Base-by-base conservation (phyloP, 2,329 filamentous ascomycete genomes). In the Sporothrix pallida region DNA sequence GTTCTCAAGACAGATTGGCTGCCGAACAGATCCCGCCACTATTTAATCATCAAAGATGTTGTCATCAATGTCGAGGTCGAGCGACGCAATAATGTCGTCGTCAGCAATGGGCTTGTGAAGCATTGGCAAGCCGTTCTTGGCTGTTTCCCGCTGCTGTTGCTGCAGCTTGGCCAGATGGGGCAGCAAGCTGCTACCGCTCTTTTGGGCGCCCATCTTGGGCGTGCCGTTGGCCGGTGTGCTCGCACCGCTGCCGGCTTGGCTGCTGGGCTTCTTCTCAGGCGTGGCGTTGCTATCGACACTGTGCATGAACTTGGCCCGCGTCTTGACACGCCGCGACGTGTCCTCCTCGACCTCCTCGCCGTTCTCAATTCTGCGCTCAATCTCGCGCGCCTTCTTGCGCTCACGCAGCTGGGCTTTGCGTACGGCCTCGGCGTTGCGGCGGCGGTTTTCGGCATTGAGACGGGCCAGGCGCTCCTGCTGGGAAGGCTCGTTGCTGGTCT, bases 11-110 rank as follows among this genome's bases (percentile, higher is more conserved):
- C 1, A 63, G 9, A 62, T 10, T n/a, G 1, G 13, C 26, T 37
- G 31, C 10, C 42, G 10, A 67, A 17, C 9, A n/a, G 20, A 37
- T n/a, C 15, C 7, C 42, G 10, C 17, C 1, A 9, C 6, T 6
- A 56, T 20, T 26, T 42, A 65, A 42, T 73, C 75, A 42, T 73
- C 73, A 26, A 78, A 58, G 78, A 97, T 93, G 77, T 97, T 94
- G 78, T 97, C 91, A 78, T 98, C 95, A 80, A 98, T 94, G 42
- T 94, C 95, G 78, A 98, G 84, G 81, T 98, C 96, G 84, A 98
- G 85, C 37, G 90, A 88, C 1, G 92, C 94, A 81, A 98, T 95
- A 73, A 98, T 92, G 79, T 98, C 96, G 80, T 98, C 96, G 75
- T 97, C 95, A 85, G 92, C 92, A 73, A 94, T 88, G 44, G 92